A percentile compares a stretch with the other conserved stretches of the same genome.
phyloP scores from a whole-genome alignment of 2,329 filamentous ascomycete species.

The Amylocarpus encephaloides region DNA sequence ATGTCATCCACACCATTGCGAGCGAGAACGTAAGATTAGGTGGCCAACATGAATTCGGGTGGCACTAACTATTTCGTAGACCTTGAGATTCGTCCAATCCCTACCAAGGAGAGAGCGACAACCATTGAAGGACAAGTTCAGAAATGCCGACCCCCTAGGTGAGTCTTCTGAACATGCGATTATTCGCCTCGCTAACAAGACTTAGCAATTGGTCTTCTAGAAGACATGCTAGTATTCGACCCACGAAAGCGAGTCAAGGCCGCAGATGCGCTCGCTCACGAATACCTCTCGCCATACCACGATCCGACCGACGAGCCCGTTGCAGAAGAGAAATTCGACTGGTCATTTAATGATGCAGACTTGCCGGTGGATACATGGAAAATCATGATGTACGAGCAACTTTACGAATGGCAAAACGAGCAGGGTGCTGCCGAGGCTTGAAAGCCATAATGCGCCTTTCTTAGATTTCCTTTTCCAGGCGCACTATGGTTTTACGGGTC shows the following conservation, averaged over 20 bases:
- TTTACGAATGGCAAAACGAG: conserved; percentile 27
- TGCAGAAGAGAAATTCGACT: conserved; percentile 96
- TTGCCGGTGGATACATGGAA: conserved; percentile 99
- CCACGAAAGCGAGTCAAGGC: conserved; percentile 94
- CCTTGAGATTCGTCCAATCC: conserved; percentile 93
- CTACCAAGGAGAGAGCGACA: conserved; percentile 90
- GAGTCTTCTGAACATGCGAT: conserved; percentile 18
- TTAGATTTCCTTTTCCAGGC: conserved; percentile 5
- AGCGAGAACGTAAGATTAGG: conserved; percentile 76
- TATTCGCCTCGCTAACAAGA: conserved; percentile 24
- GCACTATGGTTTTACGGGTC: conserved; percentile 4
- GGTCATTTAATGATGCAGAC: conserved; percentile 98
- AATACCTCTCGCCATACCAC: conserved; percentile 94
- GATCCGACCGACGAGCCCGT: conserved; percentile 95
- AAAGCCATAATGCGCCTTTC: conserved; percentile 17
- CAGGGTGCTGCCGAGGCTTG: conserved; percentile 14
- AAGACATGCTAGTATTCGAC: conserved; percentile 97
- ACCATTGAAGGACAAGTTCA: conserved; percentile 83
- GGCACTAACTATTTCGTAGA: conserved; percentile 47
- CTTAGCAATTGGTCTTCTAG: conserved; percentile 82
- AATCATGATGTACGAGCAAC: conserved; percentile 87
- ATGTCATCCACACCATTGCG: conserved; percentile 97
- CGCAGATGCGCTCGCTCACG: conserved; percentile 76
- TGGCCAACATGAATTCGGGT: background rate
- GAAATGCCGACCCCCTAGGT: conserved; percentile 85